Percentiles rank a stretch among this genome's conserved stretches.
These are phyloP conservation scores for Stromatinia cepivora DNA, from an alignment of 2,329 filamentous ascomycete species.

Conservation along the genomic window DNA sequence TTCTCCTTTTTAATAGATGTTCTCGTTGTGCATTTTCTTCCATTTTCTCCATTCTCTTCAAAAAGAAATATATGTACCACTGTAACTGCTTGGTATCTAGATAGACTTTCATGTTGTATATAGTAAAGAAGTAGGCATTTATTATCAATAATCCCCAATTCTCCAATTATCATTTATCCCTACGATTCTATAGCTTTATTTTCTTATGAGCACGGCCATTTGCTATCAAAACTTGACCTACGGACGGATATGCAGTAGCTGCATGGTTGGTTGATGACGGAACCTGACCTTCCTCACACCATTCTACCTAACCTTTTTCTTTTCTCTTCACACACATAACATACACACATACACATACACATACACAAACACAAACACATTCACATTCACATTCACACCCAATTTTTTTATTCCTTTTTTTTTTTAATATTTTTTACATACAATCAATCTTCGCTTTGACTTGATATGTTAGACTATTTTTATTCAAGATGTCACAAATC, in stretches of 20 bases:
- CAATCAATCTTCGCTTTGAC: slow-evolving; percentile 2
- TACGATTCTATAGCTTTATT: not conserved
- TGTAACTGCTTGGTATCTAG: too few species aligned
- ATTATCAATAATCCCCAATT: not conserved
- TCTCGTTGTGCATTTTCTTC: not conserved
- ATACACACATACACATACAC: not conserved
- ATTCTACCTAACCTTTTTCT: slow-evolving; percentile 3
- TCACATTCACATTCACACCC: not conserved
- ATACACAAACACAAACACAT: not conserved
- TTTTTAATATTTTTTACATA: not conserved
- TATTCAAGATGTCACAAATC: slow-evolving; percentile 24
- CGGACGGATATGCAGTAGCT: not conserved
- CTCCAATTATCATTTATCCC: slow-evolving; percentile 5
- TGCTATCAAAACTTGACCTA: not conserved
- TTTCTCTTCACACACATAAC: not conserved
- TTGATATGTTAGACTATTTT: slow-evolving; percentile 22
- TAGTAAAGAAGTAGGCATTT: too few species aligned
- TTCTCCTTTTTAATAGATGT: not conserved
- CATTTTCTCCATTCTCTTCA: not conserved
- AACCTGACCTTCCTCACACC: not conserved
- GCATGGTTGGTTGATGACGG: not conserved
- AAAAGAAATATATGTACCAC: too few species aligned
- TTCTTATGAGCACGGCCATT: not conserved
- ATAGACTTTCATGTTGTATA: too few species aligned
- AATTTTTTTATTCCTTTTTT: slow-evolving; percentile 1